phyloP scores from a whole-genome alignment of 192 early-diverging fungal genomes.

The Backusella tarrabulga region DNA sequence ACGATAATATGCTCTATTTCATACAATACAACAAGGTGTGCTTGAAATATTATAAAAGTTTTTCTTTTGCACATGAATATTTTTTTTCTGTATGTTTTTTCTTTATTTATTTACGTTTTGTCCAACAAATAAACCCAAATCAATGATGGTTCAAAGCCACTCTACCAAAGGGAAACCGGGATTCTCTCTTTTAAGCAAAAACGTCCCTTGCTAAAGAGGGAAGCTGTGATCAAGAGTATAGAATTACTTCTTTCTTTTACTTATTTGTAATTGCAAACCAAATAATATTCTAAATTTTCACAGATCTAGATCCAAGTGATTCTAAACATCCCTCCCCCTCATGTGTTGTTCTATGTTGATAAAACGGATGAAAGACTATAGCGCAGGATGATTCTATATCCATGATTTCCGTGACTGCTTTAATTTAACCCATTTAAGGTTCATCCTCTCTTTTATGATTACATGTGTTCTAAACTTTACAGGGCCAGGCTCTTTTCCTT shows the following conservation, averaged over 20 bases:
- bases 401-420: background rate
- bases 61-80: background rate
- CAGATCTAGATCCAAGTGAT: background rate
- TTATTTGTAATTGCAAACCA: background rate
- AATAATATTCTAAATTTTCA: background rate
- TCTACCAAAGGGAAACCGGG: background rate
- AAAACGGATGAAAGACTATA: background rate
- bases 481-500: background rate
- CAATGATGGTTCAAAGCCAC: background rate
- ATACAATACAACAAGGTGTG: background rate
- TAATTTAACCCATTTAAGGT: background rate
- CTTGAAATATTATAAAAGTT: background rate
- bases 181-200: background rate
- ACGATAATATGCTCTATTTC: background rate
- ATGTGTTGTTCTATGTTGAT: background rate
- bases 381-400: no score
- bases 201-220: background rate
- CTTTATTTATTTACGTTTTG: background rate
- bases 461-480: background rate
- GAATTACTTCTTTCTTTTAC: background rate
- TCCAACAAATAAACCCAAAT: constrained; percentile 1
- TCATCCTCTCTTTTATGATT: background rate
- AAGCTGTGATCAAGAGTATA: background rate
- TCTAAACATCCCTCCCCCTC: background rate
- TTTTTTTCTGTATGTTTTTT: background rate